Evolutionary conservation across 2,329 filamentous ascomycete species (phyloP).

Genomic region (Camillea tinctor): DNA sequence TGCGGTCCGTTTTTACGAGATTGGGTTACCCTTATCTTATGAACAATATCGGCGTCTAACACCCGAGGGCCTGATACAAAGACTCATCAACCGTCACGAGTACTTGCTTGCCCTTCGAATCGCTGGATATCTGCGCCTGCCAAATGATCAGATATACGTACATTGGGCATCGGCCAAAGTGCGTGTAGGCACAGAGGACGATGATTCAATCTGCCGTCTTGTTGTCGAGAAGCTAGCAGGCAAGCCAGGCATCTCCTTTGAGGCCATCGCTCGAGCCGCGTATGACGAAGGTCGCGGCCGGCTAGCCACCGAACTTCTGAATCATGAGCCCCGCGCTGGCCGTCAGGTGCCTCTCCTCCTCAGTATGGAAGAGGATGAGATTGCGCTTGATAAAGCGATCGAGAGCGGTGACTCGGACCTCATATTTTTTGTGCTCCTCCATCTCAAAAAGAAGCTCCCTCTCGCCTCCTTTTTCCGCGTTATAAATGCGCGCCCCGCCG

Average conservation of each 20-base stretch:
- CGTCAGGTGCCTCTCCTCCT: conserved; percentile 91
- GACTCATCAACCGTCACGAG: conserved; percentile 84
- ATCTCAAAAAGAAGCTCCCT: conserved; percentile 86
- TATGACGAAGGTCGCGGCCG: conserved; percentile 89
- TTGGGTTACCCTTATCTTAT: conserved; percentile 87
- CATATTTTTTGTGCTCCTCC: conserved; percentile 82
- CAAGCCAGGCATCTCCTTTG: conserved; percentile 92
- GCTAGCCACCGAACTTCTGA: conserved; percentile 87
- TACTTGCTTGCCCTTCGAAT: conserved; percentile 88
- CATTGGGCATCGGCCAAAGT: conserved; percentile 98
- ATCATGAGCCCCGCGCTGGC: conserved; percentile 92
- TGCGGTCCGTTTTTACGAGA: conserved; percentile 85
- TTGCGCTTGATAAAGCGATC: conserved; percentile 93
- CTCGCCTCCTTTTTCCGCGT: conserved; percentile 89
- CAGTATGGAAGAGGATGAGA: conserved; percentile 92
- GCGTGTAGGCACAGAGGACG: conserved; percentile 77
- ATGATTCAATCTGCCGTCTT: conserved; percentile 80
- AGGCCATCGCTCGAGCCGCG: conserved; percentile 86
- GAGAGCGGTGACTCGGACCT: conserved; percentile 94
- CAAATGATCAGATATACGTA: conserved; percentile 87
- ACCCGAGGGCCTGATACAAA: conserved; percentile 80
- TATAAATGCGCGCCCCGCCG: conserved; percentile 81
- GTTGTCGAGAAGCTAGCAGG: conserved; percentile 85
- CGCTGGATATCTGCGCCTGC: conserved; percentile 80
- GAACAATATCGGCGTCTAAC: conserved; percentile 92